These are phyloP conservation scores for Penicillium sp. DNA, from an alignment of 2,329 filamentous ascomycete genomes.

Conservation along the genomic window DNA sequence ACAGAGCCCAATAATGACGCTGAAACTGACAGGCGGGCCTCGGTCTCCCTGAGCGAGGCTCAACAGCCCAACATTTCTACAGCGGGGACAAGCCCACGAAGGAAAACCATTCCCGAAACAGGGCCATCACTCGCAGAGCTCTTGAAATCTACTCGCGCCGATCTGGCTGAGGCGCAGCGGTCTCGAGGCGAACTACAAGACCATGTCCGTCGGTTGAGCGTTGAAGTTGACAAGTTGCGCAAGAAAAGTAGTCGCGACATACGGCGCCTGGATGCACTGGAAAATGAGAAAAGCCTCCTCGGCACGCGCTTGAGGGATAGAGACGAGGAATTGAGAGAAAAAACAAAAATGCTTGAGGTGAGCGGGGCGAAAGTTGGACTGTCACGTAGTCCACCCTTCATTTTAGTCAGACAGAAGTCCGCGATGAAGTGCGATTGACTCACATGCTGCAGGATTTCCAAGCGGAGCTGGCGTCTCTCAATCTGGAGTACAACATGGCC, in stretches of 20 bases:
- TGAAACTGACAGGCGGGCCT: slow-evolving; percentile 19
- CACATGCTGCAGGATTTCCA: slow-evolving; percentile 62
- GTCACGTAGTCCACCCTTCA: no score
- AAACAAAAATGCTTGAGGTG: slow-evolving; percentile 75
- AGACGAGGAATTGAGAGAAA: slow-evolving; percentile 78
- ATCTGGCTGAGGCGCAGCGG: slow-evolving; percentile 71
- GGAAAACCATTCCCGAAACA: slow-evolving; percentile 18
- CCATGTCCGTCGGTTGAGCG: slow-evolving; percentile 56
- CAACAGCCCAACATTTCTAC: slow-evolving; percentile 23
- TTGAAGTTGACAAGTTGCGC: slow-evolving; percentile 60
- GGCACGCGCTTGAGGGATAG: slow-evolving; percentile 66
- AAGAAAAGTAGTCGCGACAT: slow-evolving; percentile 54
- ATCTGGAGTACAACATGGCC: slow-evolving; percentile 79
- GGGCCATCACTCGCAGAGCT: slow-evolving; percentile 28
- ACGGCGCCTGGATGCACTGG: slow-evolving; percentile 56
- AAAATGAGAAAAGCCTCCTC: slow-evolving; percentile 56
- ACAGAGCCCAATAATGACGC: slow-evolving; percentile 10
- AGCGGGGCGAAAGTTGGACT: slow-evolving; percentile 11
- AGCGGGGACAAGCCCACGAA: slow-evolving; percentile 24
- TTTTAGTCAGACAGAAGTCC: no score
- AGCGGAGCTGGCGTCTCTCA: slow-evolving; percentile 84
- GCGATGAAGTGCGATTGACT: slow-evolving; percentile 1
- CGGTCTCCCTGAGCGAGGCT: slow-evolving; percentile 12
- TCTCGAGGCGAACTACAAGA: slow-evolving; percentile 63
- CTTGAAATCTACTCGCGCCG: slow-evolving; percentile 46